These are phyloP conservation scores for Lodderomyces pseudojiufengensis DNA, from an alignment of 1,139 yeast species.

Conservation along the genomic window DNA sequence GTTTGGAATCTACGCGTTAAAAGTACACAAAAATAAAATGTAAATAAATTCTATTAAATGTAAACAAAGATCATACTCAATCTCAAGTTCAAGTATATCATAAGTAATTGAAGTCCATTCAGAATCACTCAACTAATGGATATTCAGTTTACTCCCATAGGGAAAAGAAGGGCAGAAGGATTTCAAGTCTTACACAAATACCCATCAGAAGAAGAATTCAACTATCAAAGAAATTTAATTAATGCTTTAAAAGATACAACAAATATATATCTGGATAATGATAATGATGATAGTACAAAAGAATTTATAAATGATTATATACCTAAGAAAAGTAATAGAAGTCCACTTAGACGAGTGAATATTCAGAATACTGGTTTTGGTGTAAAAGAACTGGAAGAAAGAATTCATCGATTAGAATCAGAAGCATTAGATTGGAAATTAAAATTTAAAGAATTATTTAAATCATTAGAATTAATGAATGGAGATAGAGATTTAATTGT, in stretches of 20 bases:
- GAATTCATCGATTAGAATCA: constrained; percentile 9
- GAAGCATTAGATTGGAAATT: constrained; percentile 13
- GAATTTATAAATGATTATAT: constrained; percentile 7
- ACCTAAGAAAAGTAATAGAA: neutral
- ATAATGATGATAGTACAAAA: constrained; percentile 7
- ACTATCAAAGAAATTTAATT: constrained; percentile 8
- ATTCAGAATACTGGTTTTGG: constrained; percentile 10
- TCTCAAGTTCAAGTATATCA: too few relatives aligned
- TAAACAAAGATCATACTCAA: too few relatives aligned
- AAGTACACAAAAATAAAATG: too few relatives aligned
- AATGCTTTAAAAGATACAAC: constrained; percentile 11
- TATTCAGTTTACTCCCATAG: constrained; percentile 13
- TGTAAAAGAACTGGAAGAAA: constrained; percentile 12
- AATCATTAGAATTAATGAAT: constrained; percentile 9
- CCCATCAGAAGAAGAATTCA: constrained; percentile 7
- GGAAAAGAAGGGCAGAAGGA: constrained; percentile 7
- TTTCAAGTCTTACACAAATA: constrained; percentile 14
- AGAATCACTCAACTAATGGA: too few relatives aligned
- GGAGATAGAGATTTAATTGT: constrained; percentile 8
- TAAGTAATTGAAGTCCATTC: too few relatives aligned
- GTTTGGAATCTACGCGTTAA: too few relatives aligned
- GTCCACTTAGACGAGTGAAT: neutral
- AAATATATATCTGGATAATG: constrained; percentile 1
- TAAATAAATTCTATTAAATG: too few relatives aligned
- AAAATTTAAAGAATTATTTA: constrained; percentile 11